Evolutionary conservation across 208 protist genomes (phyloP), one percentile per base, ranked within the genome.

Genomic region (Crithidia bombi): DNA sequence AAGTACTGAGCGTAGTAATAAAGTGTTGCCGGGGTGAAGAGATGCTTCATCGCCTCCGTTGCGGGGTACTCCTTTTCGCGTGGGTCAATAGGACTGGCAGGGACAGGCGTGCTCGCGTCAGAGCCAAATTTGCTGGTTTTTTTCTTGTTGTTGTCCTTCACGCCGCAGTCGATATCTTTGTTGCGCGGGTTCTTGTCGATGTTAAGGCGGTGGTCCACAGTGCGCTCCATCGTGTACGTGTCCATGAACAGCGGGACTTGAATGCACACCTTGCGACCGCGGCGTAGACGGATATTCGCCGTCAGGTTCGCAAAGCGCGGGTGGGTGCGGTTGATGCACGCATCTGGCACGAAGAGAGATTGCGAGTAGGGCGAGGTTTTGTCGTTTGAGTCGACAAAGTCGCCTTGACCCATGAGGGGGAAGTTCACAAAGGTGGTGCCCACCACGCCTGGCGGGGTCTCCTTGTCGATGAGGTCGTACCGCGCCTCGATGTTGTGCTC

Each of bases 291-390:
- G 78, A 99, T 99, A 83, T 99, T 99, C 1, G 65, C 67, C 2
- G 98, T 99, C 15, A 99, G 78, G 65, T 98, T 98, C n/a, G 71
- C 75, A 70, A 99, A 99, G 49, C 98, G 91, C 46, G 97, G 97
- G 73, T 99, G 98, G 39, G 89, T 87, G 23, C 63, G 65, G 77
- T 99, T 99, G 77, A 99, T 99, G 36, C 98, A 86, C 9, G 85
- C 85, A 78, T 99, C 99, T 5, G 98, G 93, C 6, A 99, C 85
- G 70, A 98, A 99, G 19, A 98, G 82, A 11, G 98, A 99, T 35
- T 84, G 69, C 33, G 92, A 96, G 73, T 91, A 74, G 5, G 90
- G 87, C 35, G 77, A 77, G 36, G 57, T 66, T 50, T 58, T 78
- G 30, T 71, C 57, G 21, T 54, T 50, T 25, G 56, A 23, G 25